These are phyloP conservation scores for Ceriops decandra DNA, from an alignment of 345 rosid species.

Conservation along the genomic window DNA sequence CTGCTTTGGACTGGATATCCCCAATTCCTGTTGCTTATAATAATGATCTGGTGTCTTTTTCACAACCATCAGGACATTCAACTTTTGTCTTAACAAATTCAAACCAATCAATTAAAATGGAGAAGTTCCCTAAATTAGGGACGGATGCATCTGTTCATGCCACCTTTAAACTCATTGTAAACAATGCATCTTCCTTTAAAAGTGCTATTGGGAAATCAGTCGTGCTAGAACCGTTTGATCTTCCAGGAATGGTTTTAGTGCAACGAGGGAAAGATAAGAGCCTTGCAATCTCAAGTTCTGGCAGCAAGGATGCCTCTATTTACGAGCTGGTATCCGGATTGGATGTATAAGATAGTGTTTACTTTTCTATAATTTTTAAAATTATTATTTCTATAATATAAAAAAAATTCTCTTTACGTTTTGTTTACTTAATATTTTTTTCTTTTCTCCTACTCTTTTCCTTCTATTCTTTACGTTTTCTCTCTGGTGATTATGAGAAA, in stretches of 20 bases:
- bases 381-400: no score
- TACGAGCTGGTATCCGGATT: constrained; percentile 59
- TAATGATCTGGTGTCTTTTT: constrained; percentile 50
- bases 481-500: no score
- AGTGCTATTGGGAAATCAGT: constrained; percentile 49
- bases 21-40: constrained; percentile 52
- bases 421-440: no score
- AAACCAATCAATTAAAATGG: constrained; percentile 62
- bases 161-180: constrained; percentile 60
- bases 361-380: no score
- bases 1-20: constrained; percentile 49
- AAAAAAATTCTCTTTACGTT: no score
- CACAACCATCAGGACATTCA: constrained; percentile 48
- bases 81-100: constrained; percentile 52
- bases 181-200: constrained; percentile 10
- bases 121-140: constrained; percentile 43
- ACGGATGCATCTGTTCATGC: constrained; percentile 52
- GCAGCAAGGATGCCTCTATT: constrained; percentile 16
- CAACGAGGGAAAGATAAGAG: constrained; percentile 31
- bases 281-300: constrained; percentile 40
- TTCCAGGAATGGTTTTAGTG: constrained; percentile 68
- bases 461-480: no score
- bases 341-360: no score
- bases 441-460: no score
- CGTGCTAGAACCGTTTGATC: constrained; percentile 69